Evolutionary conservation across 1,284 basidiomycete genomes (phyloP).

Genomic region (Ceratobasidium papillatum): DNA sequence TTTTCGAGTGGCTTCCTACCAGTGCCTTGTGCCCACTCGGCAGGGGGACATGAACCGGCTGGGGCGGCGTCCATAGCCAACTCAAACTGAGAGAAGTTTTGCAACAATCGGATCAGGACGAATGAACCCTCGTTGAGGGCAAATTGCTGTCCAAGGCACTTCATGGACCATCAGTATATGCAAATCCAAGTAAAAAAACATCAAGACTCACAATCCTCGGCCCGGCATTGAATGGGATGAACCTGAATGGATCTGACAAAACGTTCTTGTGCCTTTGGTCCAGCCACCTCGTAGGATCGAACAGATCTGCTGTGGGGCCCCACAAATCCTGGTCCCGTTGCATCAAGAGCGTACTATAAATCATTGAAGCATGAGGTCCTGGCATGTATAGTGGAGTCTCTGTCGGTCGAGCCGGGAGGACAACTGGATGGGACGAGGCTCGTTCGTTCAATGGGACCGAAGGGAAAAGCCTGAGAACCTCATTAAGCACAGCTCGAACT

Average conservation of each 20-base stretch:
- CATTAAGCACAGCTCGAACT: constrained; percentile 42
- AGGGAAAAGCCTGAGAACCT: constrained; percentile 44
- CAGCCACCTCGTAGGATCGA: constrained; percentile 65
- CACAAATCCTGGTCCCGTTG: constrained; percentile 59
- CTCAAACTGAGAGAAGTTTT: constrained; percentile 42
- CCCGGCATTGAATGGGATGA: constrained; percentile 44
- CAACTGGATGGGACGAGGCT: constrained; percentile 29
- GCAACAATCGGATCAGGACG: constrained; percentile 42
- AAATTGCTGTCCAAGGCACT: constrained; percentile 41
- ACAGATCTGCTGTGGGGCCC: constrained; percentile 62
- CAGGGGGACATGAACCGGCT: constrained; percentile 40
- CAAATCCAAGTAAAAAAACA: background rate
- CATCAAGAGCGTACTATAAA: constrained; percentile 40
- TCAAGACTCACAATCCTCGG: constrained; percentile 41
- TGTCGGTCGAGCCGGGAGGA: constrained; percentile 25
- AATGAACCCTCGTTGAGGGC: constrained; percentile 44
- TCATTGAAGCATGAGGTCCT: constrained; percentile 27
- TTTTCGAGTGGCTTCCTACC: constrained; percentile 42
- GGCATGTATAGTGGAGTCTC: constrained; percentile 39
- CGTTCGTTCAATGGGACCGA: constrained; percentile 40
- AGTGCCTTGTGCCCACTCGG: constrained; percentile 41
- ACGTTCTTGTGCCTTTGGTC: constrained; percentile 51
- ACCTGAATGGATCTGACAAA: constrained; percentile 44
- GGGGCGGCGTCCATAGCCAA: constrained; percentile 43
- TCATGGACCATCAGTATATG: background rate